Evolutionary conservation across 2,329 filamentous ascomycete genomes (phyloP).

Genomic region (Diaporthe citrichinensis): DNA sequence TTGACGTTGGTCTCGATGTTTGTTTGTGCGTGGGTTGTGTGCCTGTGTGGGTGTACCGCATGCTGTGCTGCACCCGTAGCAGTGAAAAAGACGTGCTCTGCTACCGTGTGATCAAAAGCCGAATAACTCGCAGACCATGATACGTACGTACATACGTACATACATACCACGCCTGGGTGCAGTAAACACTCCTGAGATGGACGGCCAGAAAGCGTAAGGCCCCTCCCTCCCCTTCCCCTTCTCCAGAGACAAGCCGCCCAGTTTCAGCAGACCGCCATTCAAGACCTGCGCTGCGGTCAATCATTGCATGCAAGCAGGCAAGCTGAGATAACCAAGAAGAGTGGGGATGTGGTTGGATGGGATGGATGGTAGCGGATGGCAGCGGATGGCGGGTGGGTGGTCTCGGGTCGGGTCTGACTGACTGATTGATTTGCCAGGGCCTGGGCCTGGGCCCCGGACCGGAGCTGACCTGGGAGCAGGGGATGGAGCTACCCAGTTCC

Average conservation of each 20-base stretch:
- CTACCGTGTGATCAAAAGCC: constrained; percentile 18
- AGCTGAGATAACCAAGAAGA: constrained; percentile 10
- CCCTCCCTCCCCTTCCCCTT: background rate
- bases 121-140: background rate
- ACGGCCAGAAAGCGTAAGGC: background rate
- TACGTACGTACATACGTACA: background rate
- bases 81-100: constrained; percentile 12
- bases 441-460: constrained; percentile 11
- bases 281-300: constrained; percentile 1
- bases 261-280: constrained; percentile 29
- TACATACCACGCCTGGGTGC: background rate
- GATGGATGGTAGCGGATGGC: background rate
- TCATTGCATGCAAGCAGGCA: constrained; percentile 11
- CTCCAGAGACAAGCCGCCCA: constrained; percentile 14
- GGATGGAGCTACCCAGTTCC: constrained; percentile 1
- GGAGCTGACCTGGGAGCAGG: constrained; percentile 20
- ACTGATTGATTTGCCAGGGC: constrained; percentile 7
- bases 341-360: background rate
- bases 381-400: constrained; percentile 23
- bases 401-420: constrained; percentile 31
- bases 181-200: no score
- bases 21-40: background rate
- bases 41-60: background rate
- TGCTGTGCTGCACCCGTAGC: background rate
- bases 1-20: constrained; percentile 19